phyloP scores from a whole-genome alignment of 306 rosid species.

The Abrus precatorius region DNA sequence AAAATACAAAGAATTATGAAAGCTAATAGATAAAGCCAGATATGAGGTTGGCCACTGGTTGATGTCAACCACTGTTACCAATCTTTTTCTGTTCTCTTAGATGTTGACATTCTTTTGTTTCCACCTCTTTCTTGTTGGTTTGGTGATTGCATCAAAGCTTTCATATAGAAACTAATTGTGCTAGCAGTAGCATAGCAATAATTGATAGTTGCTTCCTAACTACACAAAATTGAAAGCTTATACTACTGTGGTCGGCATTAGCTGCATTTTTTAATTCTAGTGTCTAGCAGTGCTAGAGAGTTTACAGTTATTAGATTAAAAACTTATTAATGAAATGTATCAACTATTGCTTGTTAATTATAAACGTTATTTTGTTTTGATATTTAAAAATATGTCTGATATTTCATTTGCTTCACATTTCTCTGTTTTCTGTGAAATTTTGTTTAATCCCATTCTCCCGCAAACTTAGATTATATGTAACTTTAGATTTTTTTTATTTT shows the following conservation, averaged over 20 bases:
- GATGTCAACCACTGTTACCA: constrained; percentile 44
- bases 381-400: neutral
- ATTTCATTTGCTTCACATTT: neutral
- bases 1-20: constrained; percentile 29
- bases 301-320: constrained; percentile 4
- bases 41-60: constrained; percentile 46
- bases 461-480: no score
- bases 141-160: constrained; percentile 50
- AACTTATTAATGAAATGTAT: constrained; percentile 1
- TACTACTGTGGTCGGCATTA: constrained; percentile 46
- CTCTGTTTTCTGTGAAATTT: neutral
- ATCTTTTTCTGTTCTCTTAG: constrained; percentile 48
- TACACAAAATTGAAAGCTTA: constrained; percentile 49
- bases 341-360: neutral
- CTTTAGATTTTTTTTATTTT: no score
- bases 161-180: constrained; percentile 41
- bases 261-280: constrained; percentile 24
- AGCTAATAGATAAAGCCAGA: constrained; percentile 44
- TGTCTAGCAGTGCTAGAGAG: constrained; percentile 15
- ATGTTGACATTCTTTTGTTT: constrained; percentile 47
- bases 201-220: constrained; percentile 56
- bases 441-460: neutral
- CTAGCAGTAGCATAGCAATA: constrained; percentile 38
- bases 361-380: constrained; percentile 3
- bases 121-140: constrained; percentile 51